Conservation (phyloP, 768 basidiomycete species). For the Phanerodontia chrysosporium region DNA sequence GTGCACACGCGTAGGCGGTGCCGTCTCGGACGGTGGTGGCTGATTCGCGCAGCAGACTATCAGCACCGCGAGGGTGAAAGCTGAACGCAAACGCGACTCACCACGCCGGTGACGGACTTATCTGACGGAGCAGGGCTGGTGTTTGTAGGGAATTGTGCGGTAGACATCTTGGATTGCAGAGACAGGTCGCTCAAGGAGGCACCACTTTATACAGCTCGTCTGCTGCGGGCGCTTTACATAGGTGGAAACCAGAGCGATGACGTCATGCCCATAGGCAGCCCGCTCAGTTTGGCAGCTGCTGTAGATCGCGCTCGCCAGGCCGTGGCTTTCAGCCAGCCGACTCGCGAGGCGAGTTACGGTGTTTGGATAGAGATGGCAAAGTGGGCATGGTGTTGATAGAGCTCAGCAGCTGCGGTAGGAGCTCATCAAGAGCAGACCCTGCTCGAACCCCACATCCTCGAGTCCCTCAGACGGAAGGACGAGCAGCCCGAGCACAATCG, state of each 20-base stretch:
- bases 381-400: too few relatives aligned
- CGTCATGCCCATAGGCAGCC: background rate
- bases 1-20: conserved; percentile 3
- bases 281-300: background rate
- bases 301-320: too few relatives aligned
- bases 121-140: background rate
- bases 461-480: too few relatives aligned
- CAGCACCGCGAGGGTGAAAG: background rate
- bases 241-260: background rate
- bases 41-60: background rate
- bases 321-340: too few relatives aligned
- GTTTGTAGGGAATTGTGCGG: background rate
- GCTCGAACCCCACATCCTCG: too few relatives aligned
- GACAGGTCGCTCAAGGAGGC: background rate
- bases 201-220: background rate
- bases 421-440: too few relatives aligned
- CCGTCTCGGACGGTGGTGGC: conserved; percentile 5
- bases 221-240: background rate
- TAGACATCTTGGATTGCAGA: background rate
- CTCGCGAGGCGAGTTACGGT: background rate
- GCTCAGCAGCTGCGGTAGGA: too few relatives aligned
- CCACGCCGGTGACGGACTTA: background rate
- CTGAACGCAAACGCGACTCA: background rate
- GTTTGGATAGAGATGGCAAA: too few relatives aligned
- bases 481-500: too few relatives aligned